Evolutionary conservation across 441 rosid genomes (phyloP).

Genomic region (Capsella rubella): DNA sequence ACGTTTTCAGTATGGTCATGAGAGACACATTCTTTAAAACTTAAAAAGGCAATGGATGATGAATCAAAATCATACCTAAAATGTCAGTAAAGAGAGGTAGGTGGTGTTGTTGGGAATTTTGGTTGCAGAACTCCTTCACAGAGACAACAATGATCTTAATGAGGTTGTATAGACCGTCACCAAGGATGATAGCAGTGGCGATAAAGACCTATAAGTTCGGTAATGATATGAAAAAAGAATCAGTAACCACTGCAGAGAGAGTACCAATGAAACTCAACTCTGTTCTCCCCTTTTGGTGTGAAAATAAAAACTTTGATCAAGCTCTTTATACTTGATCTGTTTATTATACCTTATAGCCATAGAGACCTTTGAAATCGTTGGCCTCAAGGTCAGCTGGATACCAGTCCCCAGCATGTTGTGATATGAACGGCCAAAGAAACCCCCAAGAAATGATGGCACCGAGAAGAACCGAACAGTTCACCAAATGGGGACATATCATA

Average conservation of each 20-base stretch:
- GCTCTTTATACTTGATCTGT: not conserved
- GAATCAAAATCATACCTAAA: constrained; percentile 47
- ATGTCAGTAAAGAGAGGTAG: constrained; percentile 61
- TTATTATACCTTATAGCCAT: constrained; percentile 74
- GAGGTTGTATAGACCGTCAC: constrained; percentile 83
- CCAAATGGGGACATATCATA: constrained; percentile 85
- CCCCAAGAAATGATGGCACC: constrained; percentile 89
- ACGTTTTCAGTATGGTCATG: not conserved
- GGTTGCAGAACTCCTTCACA: constrained; percentile 59
- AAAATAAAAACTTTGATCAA: not conserved
- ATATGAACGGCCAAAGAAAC: constrained; percentile 76
- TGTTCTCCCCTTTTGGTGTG: too few species aligned
- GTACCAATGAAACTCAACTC: not conserved
- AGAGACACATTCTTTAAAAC: not conserved
- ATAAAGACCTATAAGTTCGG: constrained; percentile 63
- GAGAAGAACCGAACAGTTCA: constrained; percentile 79
- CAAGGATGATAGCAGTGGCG: constrained; percentile 73
- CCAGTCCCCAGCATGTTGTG: constrained; percentile 73
- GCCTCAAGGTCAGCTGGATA: constrained; percentile 68
- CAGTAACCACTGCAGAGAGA: constrained; percentile 1
- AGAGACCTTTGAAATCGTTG: constrained; percentile 85
- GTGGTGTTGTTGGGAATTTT: constrained; percentile 49
- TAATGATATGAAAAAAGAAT: not conserved
- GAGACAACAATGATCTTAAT: constrained; percentile 67
- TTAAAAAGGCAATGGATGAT: not conserved